phyloP scores from a whole-genome alignment of 805 yeast genomes.

The Cyberlindnera misumaiensis region DNA sequence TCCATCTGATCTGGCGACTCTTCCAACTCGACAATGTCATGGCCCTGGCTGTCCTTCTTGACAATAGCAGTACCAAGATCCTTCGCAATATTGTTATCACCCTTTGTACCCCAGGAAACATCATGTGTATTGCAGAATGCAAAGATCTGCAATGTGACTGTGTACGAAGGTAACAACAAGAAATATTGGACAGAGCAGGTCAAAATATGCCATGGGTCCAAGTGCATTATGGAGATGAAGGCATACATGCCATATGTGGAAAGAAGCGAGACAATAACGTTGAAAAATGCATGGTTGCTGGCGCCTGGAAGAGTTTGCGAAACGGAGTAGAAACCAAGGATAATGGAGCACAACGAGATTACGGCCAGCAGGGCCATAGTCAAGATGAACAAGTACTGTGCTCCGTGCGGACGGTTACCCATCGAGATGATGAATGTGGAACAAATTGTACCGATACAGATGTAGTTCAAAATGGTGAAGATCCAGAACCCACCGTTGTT shows the following conservation, averaged over 20 bases:
- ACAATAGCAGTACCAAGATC: constrained; percentile 73
- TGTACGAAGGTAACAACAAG: constrained; percentile 82
- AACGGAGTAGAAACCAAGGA: constrained; percentile 80
- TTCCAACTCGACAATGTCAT: constrained; percentile 72
- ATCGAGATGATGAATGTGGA: constrained; percentile 89
- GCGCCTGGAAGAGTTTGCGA: constrained; percentile 39
- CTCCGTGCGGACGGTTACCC: constrained; percentile 98
- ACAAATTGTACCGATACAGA: constrained; percentile 74
- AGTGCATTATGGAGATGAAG: constrained; percentile 72
- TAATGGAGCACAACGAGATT: constrained; percentile 75
- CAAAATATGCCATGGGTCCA: constrained; percentile 95
- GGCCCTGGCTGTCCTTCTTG: constrained; percentile 64
- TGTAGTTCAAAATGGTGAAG: constrained; percentile 80
- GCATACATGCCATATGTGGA: constrained; percentile 91
- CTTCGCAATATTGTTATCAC: constrained; percentile 69
- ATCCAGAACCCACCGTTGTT: constrained; percentile 74
- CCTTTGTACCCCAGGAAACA: constrained; percentile 99
- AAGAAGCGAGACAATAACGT: constrained; percentile 74
- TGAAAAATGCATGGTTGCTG: constrained; percentile 47
- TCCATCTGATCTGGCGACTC: constrained; percentile 64
- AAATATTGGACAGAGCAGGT: constrained; percentile 87
- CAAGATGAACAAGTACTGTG: constrained; percentile 65
- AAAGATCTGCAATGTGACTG: constrained; percentile 88
- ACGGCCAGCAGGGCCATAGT: constrained; percentile 68
- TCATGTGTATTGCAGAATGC: constrained; percentile 98